Conservation (phyloP, 345 rosid species). For the Citrus inodora region DNA sequence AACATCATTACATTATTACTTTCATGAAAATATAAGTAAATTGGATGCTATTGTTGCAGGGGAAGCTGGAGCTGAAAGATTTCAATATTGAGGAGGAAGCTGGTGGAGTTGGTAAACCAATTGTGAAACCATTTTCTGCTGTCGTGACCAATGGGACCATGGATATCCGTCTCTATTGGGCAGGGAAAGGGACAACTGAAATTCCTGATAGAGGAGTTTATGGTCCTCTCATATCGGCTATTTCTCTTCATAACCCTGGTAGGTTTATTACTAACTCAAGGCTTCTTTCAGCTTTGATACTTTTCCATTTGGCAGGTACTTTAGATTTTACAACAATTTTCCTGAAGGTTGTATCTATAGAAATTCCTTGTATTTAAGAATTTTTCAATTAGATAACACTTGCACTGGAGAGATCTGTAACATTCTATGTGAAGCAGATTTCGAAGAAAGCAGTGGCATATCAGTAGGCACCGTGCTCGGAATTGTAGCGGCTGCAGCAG, state of each 20-base stretch:
- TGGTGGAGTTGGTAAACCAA: conserved; percentile 16
- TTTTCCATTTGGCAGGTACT: not conserved
- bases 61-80: conserved; percentile 34
- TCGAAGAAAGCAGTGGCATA: conserved; percentile 1
- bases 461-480: conserved; percentile 12
- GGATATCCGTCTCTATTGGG: conserved; percentile 47
- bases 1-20: too few relatives aligned
- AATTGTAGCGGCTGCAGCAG: conserved; percentile 25
- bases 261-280: conserved; percentile 1
- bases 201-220: conserved; percentile 43
- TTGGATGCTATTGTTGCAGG: conserved; percentile 25
- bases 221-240: conserved; percentile 59
- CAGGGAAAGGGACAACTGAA: conserved; percentile 58
- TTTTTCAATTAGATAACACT: too few relatives aligned
- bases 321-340: too few relatives aligned
- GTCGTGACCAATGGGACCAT: conserved; percentile 10
- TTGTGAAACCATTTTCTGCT: not conserved
- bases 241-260: conserved; percentile 32
- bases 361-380: too few relatives aligned
- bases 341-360: too few relatives aligned
- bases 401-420: not conserved
- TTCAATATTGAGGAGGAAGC: conserved; percentile 31
- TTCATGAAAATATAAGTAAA: not conserved
- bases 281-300: not conserved
- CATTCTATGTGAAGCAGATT: not conserved